Base-by-base conservation (phyloP, 345 rosid genomes). In the Microcos paniculata region DNA sequence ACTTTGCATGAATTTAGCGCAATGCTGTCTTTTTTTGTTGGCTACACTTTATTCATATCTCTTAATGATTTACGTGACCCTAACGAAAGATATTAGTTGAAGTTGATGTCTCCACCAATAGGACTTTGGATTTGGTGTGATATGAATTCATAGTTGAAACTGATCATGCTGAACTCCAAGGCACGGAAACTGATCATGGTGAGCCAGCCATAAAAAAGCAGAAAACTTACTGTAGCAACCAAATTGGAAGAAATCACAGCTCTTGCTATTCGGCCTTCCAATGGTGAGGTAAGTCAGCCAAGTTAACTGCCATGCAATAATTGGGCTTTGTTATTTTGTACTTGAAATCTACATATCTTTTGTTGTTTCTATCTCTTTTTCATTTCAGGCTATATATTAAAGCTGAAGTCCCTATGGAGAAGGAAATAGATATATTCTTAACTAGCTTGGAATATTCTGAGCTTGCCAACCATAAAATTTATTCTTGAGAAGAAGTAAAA, bases 21-120 rank as follows among this genome's bases (percentile, higher is more conserved):
- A n/a, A n/a, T n/a, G n/a, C n/a, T n/a, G n/a, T n/a, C n/a, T n/a
- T n/a, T n/a, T n/a, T n/a, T 2, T 52, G 86, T 91, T 88, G 93
- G 93, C 40, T 89, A 86, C 71, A 84, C 88, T 16, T 77, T 87
- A 53, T 89, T 89, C 75, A 86, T 87, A 88, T 77, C 87, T 49
- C 91, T 89, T 12, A 61, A 83, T 51, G 88, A 87, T 57, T 80
- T 89, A 30, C 83, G 86, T 76, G 81, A 87, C 49, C 87, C 90
- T 30, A 55, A 68, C n/a, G 86, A 85, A 80, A 91, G 90, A 43
- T 89, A 31, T 42, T 42, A 43, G 52, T 65, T 23, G 70, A 23
- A 43, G 70, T 9, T 3, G 1, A 21, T 2, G 8, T 65, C 13
- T 23, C 5, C 21, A 23, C 52, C 3, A 5, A 42, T 14, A 13